Conservation (phyloP, 2,329 filamentous ascomycete species). For the Exophiala aquamarina region DNA sequence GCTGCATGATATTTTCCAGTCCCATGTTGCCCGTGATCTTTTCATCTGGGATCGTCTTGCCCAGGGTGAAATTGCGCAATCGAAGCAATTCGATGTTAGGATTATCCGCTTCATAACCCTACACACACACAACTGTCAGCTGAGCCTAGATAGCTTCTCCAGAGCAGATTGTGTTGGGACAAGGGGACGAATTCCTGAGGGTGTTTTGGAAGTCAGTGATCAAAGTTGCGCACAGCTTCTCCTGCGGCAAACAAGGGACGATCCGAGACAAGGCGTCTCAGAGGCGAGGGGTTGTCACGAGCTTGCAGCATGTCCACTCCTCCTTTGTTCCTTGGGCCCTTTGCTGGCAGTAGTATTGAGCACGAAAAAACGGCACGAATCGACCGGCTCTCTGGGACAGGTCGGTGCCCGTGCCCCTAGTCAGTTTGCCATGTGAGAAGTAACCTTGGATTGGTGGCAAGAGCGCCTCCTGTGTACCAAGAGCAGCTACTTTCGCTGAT, state of each 20-base stretch:
- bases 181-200: not conserved
- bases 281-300: constrained; percentile 2
- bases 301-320: not conserved
- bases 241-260: constrained; percentile 7
- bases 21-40: constrained; percentile 63
- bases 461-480: no score
- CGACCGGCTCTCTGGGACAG: no score
- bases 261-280: constrained; percentile 12
- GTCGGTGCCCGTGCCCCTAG: no score
- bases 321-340: no score
- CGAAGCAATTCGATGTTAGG: constrained; percentile 77
- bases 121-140: constrained; percentile 17
- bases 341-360: no score
- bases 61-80: constrained; percentile 75
- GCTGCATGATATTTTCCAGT: constrained; percentile 63
- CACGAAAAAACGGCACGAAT: no score
- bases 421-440: no score
- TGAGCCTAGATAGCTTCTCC: not conserved
- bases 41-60: constrained; percentile 64
- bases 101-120: constrained; percentile 76
- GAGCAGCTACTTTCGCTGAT: no score
- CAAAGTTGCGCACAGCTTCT: constrained; percentile 8
- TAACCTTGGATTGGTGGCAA: no score
- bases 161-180: not conserved
- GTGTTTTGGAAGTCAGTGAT: constrained; percentile 3